Evolutionary conservation across 1,139 yeast species (phyloP).

Genomic region (Yamadazyma songkhlaensis): DNA sequence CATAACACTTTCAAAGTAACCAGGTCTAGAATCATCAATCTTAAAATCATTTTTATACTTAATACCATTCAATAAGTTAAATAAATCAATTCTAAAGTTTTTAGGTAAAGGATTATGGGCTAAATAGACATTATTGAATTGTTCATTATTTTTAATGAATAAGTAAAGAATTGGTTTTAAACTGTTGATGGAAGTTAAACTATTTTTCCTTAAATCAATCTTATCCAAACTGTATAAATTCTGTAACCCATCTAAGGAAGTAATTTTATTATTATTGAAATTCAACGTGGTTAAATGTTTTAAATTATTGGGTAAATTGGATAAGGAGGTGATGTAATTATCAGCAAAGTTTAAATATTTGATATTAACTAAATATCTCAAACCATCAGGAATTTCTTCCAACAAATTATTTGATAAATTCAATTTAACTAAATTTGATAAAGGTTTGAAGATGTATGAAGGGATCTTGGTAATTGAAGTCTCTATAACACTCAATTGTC

Average conservation of each 20-base stretch:
- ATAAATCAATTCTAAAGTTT: slow-evolving; percentile 51
- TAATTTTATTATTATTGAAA: slow-evolving; percentile 52
- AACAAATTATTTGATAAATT: slow-evolving; percentile 57
- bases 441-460: slow-evolving; percentile 45
- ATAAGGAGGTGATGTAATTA: slow-evolving; percentile 44
- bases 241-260: slow-evolving; percentile 48
- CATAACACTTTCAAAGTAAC: slow-evolving; percentile 58
- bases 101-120: slow-evolving; percentile 47
- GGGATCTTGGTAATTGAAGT: slow-evolving; percentile 50
- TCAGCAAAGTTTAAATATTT: slow-evolving; percentile 57
- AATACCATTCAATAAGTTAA: slow-evolving; percentile 54
- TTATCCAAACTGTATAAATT: slow-evolving; percentile 45
- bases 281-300: slow-evolving; percentile 48
- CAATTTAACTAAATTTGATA: slow-evolving; percentile 50
- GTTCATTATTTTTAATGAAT: slow-evolving; percentile 28
- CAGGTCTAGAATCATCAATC: slow-evolving; percentile 64
- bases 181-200: slow-evolving; percentile 27
- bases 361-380: slow-evolving; percentile 45
- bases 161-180: slow-evolving; percentile 38
- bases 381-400: slow-evolving; percentile 50
- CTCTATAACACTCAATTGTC: slow-evolving; percentile 57
- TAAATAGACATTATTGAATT: slow-evolving; percentile 35
- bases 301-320: slow-evolving; percentile 39
- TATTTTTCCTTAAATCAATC: slow-evolving; percentile 56
- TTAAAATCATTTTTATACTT: slow-evolving; percentile 45